These are phyloP conservation scores for Ambrosia artemisiifolia DNA, from an alignment of 129 eudicot genomes.

Conservation along the genomic window DNA sequence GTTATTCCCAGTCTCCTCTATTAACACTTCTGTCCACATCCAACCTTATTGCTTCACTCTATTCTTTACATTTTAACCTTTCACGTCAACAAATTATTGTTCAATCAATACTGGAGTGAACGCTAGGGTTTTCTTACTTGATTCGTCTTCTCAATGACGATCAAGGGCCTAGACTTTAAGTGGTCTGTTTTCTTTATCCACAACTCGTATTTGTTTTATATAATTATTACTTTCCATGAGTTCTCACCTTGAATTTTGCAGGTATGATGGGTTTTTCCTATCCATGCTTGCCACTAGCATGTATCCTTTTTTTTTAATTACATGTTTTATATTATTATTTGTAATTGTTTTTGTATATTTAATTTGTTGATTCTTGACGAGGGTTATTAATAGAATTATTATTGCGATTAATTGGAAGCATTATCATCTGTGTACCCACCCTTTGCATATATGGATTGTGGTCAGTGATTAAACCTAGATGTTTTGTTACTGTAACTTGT, in stretches of 20 bases:
- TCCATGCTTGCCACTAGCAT: constrained; percentile 89
- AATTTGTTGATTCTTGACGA: constrained; percentile 37
- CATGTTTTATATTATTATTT: too few species aligned
- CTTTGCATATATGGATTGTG: constrained; percentile 93
- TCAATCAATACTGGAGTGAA: constrained; percentile 25
- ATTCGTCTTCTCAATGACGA: constrained; percentile 41
- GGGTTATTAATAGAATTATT: constrained; percentile 49
- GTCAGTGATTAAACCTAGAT: constrained; percentile 34
- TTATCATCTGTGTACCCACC: constrained; percentile 65
- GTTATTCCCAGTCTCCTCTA: background rate
- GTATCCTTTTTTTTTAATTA: constrained; percentile 54
- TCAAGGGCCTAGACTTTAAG: constrained; percentile 60
- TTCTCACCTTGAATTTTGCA: constrained; percentile 36
- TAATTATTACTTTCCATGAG: constrained; percentile 3
- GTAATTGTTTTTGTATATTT: background rate
- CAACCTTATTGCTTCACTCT: constrained; percentile 3
- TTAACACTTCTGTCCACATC: background rate
- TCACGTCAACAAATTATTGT: constrained; percentile 24
- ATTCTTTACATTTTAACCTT: constrained; percentile 8
- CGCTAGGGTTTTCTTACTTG: constrained; percentile 35
- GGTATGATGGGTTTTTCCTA: constrained; percentile 93
- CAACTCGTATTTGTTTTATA: background rate
- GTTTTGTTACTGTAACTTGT: background rate
- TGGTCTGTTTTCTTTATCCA: constrained; percentile 38
- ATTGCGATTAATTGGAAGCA: constrained; percentile 82